Conservation (phyloP, 2,329 filamentous ascomycete genomes). For the Atkinsonella hypoxylon region DNA sequence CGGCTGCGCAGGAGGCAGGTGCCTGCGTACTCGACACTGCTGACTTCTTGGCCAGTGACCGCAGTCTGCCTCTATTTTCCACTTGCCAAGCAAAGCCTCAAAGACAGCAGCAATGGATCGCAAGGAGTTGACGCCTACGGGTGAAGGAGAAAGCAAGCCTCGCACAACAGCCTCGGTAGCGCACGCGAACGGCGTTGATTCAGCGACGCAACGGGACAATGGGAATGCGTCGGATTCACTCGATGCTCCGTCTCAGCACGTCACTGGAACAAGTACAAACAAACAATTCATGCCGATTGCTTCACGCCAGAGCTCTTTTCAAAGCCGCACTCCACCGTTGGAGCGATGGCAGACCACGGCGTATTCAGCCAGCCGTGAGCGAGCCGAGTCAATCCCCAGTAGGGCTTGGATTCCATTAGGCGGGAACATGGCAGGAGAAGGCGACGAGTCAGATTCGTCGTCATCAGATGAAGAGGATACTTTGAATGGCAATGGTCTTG, state of each 20-base stretch:
- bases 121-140: background rate
- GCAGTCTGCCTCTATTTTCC: background rate
- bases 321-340: background rate
- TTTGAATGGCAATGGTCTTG: background rate
- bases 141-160: background rate
- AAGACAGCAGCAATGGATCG: background rate
- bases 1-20: too few relatives aligned
- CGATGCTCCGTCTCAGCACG: background rate
- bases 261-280: background rate
- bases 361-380: background rate
- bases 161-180: background rate
- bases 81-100: background rate
- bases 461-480: constrained; percentile 1
- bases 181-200: background rate
- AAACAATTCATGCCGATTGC: constrained; percentile 1
- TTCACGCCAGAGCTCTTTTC: background rate
- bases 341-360: constrained; percentile 6
- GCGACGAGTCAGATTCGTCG: background rate
- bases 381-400: constrained; percentile 6
- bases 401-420: constrained; percentile 6
- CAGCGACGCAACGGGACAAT: background rate
- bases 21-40: too few relatives aligned
- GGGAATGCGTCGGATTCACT: background rate
- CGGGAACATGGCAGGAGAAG: background rate
- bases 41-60: background rate